Evolutionary conservation across 495 filamentous ascomycete species (phyloP), one percentile per base, ranked within the genome.

Genomic region (Tetracladium setigerum): DNA sequence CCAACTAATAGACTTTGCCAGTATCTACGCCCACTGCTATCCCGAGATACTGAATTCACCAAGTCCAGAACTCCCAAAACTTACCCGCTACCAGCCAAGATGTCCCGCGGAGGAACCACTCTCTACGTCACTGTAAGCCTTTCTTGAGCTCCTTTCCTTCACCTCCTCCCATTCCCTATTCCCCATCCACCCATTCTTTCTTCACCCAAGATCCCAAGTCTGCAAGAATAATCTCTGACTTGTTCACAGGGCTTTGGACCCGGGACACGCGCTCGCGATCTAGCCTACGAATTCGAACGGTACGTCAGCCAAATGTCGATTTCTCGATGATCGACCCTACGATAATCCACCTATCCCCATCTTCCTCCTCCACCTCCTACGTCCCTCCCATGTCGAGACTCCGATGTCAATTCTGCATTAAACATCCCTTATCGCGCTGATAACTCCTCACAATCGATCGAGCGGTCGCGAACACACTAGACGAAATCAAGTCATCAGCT

Each of bases 201-300:
- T 5, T 14, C 19, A 38, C 9, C 16, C 39, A 39, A 38, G 17
- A 24, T 55, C 15, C 44, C 43, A 39, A 58, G 53, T 85, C 78
- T 52, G 3, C 22, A 3, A 27, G 22, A 27, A 27, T 27, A 27
- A 27, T 27, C 7, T 3, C 7, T 27, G 22, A 27, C 22, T 2
- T 44, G 8, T 11, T 38, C 10, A 14, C 16, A 59, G 52, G 92
- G 92, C 75, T 99, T 99, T 70, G 92, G 91, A 74, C 91, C 95
- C 68, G 94, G 92, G 62, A 99, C 92, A 66, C 89, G 92, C 74
- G 92, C 92, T 65, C 89, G 94, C 79, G 92, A 99, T 73, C 88
- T 99, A 69, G 92, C 92, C 74, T 97, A 95, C 86, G 92, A 99
- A 79, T 96, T 96, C 86, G 89, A 95, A 86, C 87, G 91, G 94